Evolutionary conservation across 2,329 filamentous ascomycete species (phyloP), one percentile per base, ranked within the genome.

Genomic region (Pyrenophora graminea): DNA sequence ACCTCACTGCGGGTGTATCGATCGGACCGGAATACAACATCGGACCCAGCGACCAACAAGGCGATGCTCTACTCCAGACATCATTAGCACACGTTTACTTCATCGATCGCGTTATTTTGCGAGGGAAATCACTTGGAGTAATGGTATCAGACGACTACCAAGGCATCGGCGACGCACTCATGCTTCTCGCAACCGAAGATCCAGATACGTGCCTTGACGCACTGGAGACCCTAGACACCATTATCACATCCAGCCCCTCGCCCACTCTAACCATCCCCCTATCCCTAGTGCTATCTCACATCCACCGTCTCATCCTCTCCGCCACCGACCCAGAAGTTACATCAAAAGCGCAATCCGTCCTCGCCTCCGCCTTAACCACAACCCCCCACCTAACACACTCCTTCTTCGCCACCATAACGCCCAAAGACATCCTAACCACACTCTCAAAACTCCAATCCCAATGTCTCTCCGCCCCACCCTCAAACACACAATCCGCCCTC

Each of bases 401-500:
- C n/a, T 66, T 67, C 38, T 63, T 71, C 33, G 37, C 38, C 8
- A 46, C 61, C 15, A 31, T 63, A 31, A 55, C 46, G 0, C 23
- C 59, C 33, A 15, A 44, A 0, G 54, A 67, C 36, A 33, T 59
- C 3, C 45, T 62, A 2, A 6, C 45, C n/a, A 66, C 57, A 0
- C 46, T 72, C 8, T 36, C 47, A 8, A 60, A 56, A n/a, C 58
- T 73, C 2, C 59, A 71, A 47, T 23, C 12, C 1, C 68, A 70
- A 42, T 70, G 64, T 32, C 51, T 70, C 9, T 21, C 53, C 1
- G 61, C 53, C 5, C 59, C 68, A 10, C 70, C 70, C 6, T 69
- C 68, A 8, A 68, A 65, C 50, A 62, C 56, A 53, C 64, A 72
- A 55, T 63, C 57, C 42, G 68, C 64, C 1, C 51, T 73, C 1